Evolutionary conservation across 2,329 filamentous ascomycete species (phyloP).

Genomic region (Colletotrichum orchidophilum): DNA sequence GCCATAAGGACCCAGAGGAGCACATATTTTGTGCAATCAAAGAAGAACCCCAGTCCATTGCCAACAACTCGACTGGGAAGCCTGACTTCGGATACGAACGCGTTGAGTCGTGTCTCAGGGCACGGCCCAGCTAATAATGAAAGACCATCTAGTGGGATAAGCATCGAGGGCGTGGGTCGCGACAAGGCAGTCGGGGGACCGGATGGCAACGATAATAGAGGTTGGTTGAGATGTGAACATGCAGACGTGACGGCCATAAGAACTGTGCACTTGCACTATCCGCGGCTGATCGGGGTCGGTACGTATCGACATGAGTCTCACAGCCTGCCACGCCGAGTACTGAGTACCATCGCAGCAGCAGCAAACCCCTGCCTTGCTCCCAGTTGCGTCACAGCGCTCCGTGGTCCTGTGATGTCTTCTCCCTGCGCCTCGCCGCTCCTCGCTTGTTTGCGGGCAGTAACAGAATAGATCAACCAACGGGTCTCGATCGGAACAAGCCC

Average conservation of each 20-base stretch:
- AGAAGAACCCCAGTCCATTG: not conserved
- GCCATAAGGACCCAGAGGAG: not conserved
- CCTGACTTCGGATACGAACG: not conserved
- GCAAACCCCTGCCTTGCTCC: slow-evolving; percentile 12
- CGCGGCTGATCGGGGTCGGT: not conserved
- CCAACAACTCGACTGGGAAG: not conserved
- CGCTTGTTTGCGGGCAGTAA: slow-evolving; percentile 11
- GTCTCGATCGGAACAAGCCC: slow-evolving; percentile 13
- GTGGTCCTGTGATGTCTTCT: slow-evolving; percentile 33
- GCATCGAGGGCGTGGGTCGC: not conserved
- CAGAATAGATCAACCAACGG: slow-evolving; percentile 26
- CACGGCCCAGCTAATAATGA: not conserved
- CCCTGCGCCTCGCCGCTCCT: slow-evolving; percentile 27
- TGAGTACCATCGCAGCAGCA: not conserved
- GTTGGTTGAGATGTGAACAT: not conserved
- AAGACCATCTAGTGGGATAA: not conserved
- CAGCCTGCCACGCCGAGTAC: not conserved
- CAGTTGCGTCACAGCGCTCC: slow-evolving; percentile 25
- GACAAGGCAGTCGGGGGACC: not conserved
- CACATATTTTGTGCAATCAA: not conserved
- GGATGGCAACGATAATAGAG: not conserved
- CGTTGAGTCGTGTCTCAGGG: not conserved
- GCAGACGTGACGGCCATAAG: not conserved
- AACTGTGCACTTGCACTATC: not conserved
- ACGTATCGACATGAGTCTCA: not conserved